Evolutionary conservation across 1,139 yeast species (phyloP), one percentile per base, ranked within the genome.

Genomic region (Taiozyma sp.): DNA sequence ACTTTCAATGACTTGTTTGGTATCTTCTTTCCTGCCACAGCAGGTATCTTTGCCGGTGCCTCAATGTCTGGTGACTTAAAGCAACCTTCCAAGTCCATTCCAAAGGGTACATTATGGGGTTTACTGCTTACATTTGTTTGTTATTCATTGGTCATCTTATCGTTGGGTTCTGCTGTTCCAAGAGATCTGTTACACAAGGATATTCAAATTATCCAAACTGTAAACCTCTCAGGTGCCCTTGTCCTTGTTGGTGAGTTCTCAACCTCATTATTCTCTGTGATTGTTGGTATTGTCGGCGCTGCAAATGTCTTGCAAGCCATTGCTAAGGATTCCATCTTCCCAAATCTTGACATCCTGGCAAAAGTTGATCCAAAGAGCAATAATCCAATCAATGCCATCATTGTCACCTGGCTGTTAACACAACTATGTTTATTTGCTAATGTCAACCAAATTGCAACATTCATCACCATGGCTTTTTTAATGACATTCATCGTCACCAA

Each of bases 21-120:
- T 3, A 88, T 93, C 48, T 88, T 93, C 66, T 93, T 93, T 72
- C 98, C 99, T 14, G 97, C 99, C 1, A 91, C 98, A 0, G 96
- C 98, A 3, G 99, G 99, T 53, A 91, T 93, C 43, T 86, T 91
- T 67, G 98, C 99, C 1, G 99, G 99, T n/a, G 97, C 98, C 1
- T 87, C 96, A 16, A 93, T 93, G 98, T 89, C 97, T 45, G 98
- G 99, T n/a, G 97, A 90, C 60, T 74, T 93, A 54, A 73, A 79
- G 53, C 82, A 77, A 52, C 99, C 99, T 0, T 88, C 97, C 0
- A 82, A 79, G 59, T 83, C 96, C 1, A 93, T 93, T 49, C 98
- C 99, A 0, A 75, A 77, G 54, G 99, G 99, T 9, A 93, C 99
- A 0, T 68, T 93, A 29, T 79, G 83, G 72, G 98, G 98, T 0